phyloP scores from a whole-genome alignment of 164 flowering plant genomes.

The Aristolochia contorta region DNA sequence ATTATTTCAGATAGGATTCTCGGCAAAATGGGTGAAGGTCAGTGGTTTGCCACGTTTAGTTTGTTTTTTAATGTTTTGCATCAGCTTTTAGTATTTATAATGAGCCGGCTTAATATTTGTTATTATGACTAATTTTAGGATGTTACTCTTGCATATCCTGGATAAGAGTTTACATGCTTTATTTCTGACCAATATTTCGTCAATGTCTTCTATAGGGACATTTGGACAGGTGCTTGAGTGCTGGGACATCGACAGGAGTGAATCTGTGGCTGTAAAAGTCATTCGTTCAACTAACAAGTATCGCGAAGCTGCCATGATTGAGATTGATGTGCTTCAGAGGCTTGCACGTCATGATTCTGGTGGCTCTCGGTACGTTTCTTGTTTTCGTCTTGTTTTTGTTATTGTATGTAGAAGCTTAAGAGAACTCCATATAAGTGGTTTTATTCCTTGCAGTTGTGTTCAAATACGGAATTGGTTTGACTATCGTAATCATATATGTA shows the following conservation, averaged over 20 bases:
- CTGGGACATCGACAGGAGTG: constrained; percentile 66
- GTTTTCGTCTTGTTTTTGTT: constrained; percentile 5
- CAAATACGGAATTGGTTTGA: constrained; percentile 99
- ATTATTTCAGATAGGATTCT: constrained; percentile 63
- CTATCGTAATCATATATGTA: constrained; percentile 99
- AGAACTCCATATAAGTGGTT: constrained; percentile 43
- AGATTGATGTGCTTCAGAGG: constrained; percentile 78
- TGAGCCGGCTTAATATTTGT: background rate
- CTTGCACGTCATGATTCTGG: constrained; percentile 66
- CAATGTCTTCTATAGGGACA: constrained; percentile 46
- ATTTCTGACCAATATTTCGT: too few species aligned
- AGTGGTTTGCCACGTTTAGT: constrained; percentile 7
- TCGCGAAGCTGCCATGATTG: constrained; percentile 97
- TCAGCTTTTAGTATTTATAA: background rate
- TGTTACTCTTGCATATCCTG: background rate
- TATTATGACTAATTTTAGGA: background rate
- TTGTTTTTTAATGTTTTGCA: background rate
- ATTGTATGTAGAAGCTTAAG: constrained; percentile 19
- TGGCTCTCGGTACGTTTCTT: constrained; percentile 58
- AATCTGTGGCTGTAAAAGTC: constrained; percentile 82
- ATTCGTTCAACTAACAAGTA: constrained; percentile 77
- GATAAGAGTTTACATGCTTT: too few species aligned
- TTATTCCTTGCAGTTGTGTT: constrained; percentile 97
- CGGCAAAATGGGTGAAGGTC: constrained; percentile 96
- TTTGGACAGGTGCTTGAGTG: constrained; percentile 96